A percentile compares a stretch with the other conserved stretches of the same genome.
Conservation (phyloP, 1,284 basidiomycete genomes). For the Leccinum fuscescens region DNA sequence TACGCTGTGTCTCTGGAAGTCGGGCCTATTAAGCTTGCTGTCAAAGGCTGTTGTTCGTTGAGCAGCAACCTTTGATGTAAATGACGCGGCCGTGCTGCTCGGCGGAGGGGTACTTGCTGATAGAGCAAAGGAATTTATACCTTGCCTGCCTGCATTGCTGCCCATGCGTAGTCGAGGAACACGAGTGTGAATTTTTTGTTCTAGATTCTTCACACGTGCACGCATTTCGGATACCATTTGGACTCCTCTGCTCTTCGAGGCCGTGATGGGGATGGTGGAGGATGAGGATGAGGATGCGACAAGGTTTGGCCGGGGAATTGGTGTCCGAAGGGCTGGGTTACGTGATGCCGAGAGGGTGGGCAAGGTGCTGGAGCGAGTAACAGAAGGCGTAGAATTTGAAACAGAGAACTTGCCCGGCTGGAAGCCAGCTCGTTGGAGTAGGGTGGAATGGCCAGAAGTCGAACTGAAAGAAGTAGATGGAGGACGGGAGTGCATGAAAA, state of each 20-base stretch:
- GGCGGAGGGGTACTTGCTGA: conserved; percentile 36
- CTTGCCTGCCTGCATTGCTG: conserved; percentile 57
- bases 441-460: conserved; percentile 43
- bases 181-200: conserved; percentile 81
- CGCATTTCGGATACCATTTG: conserved; percentile 90
- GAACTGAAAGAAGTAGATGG: conserved; percentile 39
- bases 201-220: conserved; percentile 72
- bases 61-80: conserved; percentile 15
- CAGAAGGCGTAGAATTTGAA: conserved; percentile 42
- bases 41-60: conserved; percentile 24
- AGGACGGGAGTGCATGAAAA: conserved; percentile 30
- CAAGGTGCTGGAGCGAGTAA: conserved; percentile 58
- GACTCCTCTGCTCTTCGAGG: conserved; percentile 72
- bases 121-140: conserved; percentile 36
- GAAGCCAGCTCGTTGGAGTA: conserved; percentile 52
- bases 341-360: conserved; percentile 48
- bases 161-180: conserved; percentile 78
- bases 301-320: conserved; percentile 44
- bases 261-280: conserved; percentile 38
- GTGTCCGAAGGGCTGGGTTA: conserved; percentile 45
- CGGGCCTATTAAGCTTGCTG: conserved; percentile 18
- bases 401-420: conserved; percentile 44
- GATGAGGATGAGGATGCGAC: conserved; percentile 43
- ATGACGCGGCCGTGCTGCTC: conserved; percentile 37
- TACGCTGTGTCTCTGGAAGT: conserved; percentile 32